Evolutionary conservation across 2,329 filamentous ascomycete species (phyloP), one percentile per base, ranked within the genome.

Genomic region (Trichoderma gracile): DNA sequence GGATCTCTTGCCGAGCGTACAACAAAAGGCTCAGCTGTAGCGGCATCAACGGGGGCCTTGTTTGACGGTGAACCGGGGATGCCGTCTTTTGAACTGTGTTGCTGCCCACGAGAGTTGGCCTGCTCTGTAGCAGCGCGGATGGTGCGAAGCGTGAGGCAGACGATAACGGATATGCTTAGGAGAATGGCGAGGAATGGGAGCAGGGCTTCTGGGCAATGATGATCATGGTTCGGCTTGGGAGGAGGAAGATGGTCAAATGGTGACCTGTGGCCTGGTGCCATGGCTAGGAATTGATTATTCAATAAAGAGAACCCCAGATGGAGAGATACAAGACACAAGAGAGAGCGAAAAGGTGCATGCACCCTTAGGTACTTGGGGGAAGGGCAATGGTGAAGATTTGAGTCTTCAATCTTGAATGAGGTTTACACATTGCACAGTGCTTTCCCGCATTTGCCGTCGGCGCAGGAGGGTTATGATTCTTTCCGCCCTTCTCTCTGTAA

Each of bases 231-330:
- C 6, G 25, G 4, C 3, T 10, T 47, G 42, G 5, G 27, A 3
- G 27, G 21, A 3, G 42, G n/a, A 30, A 10, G 25, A 21, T 33
- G 54, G 8, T 47, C 25, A 17, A 57, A 46, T 1, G 54, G 42
- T 12, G 54, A 56, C 19, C 17, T 42, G 17, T 56, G 45, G 40
- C 53, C 53, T 7, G 53, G 46, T 10, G 45, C 56, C 56, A 59
- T 59, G 56, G 17, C 6, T 25, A 1, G 25, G 25, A 19, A 21
- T 6, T 17, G 8, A 8, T 30, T 5, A 12, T 40, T 40, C 5
- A n/a, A 38, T 17, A n/a, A 38, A 23, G 14, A 27, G 4, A 55
- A 49, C 5, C 10, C 2, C 27, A 21, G 5, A 14, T 15, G 23
- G 14, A 47, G 7, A n/a, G 21, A 9, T 21, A 8, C 8, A 33